phyloP scores from a whole-genome alignment of 2,329 filamentous ascomycete species.

The Cercospora berteroae region DNA sequence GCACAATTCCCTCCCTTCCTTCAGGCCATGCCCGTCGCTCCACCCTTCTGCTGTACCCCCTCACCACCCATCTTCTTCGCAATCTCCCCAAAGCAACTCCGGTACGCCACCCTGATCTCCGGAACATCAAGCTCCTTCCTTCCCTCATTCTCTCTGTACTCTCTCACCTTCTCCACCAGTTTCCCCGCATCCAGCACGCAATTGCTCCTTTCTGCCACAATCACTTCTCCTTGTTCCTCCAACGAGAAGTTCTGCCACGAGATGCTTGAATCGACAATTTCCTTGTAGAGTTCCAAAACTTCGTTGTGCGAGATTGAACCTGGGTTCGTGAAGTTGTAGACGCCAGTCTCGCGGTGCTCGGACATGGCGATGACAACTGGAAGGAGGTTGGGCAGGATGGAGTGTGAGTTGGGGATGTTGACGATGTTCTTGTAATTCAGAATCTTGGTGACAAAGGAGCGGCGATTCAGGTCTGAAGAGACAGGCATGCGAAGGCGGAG shows the following conservation, averaged over 20 bases:
- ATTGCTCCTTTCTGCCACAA: conserved; percentile 66
- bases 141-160: conserved; percentile 45
- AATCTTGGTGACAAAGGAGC: conserved; percentile 70
- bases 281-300: conserved; percentile 61
- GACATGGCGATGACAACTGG: conserved; percentile 61
- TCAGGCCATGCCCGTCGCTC: neutral
- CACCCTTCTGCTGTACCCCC: conserved; percentile 16
- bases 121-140: conserved; percentile 53
- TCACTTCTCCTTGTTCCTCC: conserved; percentile 65
- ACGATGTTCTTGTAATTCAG: conserved; percentile 63
- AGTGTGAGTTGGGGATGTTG: conserved; percentile 67
- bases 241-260: conserved; percentile 65
- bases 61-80: conserved; percentile 9
- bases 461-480: conserved; percentile 63
- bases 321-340: conserved; percentile 71
- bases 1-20: neutral
- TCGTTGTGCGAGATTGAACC: conserved; percentile 71
- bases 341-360: conserved; percentile 60
- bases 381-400: conserved; percentile 63
- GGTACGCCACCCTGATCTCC: conserved; percentile 62
- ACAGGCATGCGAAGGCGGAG: conserved; percentile 69
- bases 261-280: conserved; percentile 61
- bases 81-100: conserved; percentile 63
- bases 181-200: conserved; percentile 63
- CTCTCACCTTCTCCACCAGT: conserved; percentile 58